Conservation (phyloP, 106 monocot genomes). For the Dactylorhiza incarnata region DNA sequence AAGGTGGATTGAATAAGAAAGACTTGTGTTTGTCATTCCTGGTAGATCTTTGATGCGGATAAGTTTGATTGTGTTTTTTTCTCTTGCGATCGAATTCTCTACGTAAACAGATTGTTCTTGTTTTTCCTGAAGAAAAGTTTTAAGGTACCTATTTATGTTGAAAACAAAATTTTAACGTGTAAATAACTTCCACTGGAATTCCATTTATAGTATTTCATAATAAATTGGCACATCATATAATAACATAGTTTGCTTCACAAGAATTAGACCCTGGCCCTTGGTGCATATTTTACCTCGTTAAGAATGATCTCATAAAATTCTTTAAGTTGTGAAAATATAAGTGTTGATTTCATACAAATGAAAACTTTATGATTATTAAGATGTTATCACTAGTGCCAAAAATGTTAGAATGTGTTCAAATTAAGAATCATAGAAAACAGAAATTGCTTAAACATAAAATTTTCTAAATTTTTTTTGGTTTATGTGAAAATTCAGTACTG, state of each 20-base stretch:
- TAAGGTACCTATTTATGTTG: not conserved
- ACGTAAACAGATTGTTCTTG: too few species aligned
- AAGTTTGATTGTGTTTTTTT: too few species aligned
- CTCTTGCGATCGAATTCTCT: too few species aligned
- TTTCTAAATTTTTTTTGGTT: not conserved
- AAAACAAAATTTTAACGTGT: not conserved
- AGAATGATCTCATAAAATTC: constrained; percentile 2
- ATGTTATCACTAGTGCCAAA: not conserved
- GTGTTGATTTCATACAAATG: not conserved
- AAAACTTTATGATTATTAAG: not conserved
- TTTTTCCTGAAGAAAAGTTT: too few species aligned
- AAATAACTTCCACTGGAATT: not conserved
- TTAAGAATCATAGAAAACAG: not conserved
- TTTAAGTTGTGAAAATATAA: not conserved
- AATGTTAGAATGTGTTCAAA: not conserved
- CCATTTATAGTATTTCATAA: not conserved
- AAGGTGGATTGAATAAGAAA: too few species aligned
- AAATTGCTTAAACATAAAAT: not conserved
- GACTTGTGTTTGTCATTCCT: too few species aligned
- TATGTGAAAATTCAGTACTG: not conserved
- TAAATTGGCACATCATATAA: not conserved
- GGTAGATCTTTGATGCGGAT: too few species aligned
- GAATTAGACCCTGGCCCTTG: not conserved
- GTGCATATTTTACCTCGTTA: not conserved
- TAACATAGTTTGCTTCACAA: not conserved